phyloP scores from a whole-genome alignment of 345 rosid species.

The Lumnitzera racemosa region DNA sequence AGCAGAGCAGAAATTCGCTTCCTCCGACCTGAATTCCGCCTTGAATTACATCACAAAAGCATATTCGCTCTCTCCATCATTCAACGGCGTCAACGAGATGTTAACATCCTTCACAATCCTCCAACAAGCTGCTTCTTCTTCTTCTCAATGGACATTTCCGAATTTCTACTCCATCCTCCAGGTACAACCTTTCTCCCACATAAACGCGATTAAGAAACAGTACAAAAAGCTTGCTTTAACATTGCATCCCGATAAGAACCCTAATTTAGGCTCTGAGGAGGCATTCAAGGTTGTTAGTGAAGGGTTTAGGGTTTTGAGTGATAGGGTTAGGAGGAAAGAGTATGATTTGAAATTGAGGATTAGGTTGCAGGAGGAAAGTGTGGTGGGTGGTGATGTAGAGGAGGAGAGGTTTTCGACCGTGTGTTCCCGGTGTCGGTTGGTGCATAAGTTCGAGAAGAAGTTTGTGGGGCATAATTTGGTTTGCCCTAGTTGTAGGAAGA shows the following conservation, averaged over 20 bases:
- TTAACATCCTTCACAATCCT: slow-evolving; percentile 60
- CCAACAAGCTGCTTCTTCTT: slow-evolving; percentile 22
- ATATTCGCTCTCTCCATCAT: slow-evolving; percentile 39
- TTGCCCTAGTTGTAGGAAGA: slow-evolving; percentile 65
- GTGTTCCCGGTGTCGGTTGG: slow-evolving; percentile 56
- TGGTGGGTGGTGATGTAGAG: slow-evolving; percentile 11
- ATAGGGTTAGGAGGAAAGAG: slow-evolving; percentile 56
- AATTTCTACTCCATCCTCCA: slow-evolving; percentile 78
- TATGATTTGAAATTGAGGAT: slow-evolving; percentile 72
- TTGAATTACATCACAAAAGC: slow-evolving; percentile 58
- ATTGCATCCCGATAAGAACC: slow-evolving; percentile 80
- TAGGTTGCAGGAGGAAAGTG: slow-evolving; percentile 56
- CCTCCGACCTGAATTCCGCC: slow-evolving; percentile 50
- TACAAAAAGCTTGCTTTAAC: slow-evolving; percentile 63
- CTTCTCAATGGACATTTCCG: slow-evolving; percentile 16
- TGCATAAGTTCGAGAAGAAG: slow-evolving; percentile 73
- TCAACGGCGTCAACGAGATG: slow-evolving; percentile 59
- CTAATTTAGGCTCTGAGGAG: slow-evolving; percentile 58
- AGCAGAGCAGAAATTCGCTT: slow-evolving; percentile 46
- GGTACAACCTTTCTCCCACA: slow-evolving; percentile 82
- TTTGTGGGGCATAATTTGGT: slow-evolving; percentile 64
- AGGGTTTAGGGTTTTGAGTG: slow-evolving; percentile 63
- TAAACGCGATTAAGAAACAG: slow-evolving; percentile 53
- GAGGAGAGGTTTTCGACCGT: slow-evolving; percentile 50
- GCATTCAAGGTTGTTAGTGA: slow-evolving; percentile 83